Base-by-base conservation (phyloP, 495 filamentous ascomycete genomes). In the Hyphodiscus hymeniophilus region DNA sequence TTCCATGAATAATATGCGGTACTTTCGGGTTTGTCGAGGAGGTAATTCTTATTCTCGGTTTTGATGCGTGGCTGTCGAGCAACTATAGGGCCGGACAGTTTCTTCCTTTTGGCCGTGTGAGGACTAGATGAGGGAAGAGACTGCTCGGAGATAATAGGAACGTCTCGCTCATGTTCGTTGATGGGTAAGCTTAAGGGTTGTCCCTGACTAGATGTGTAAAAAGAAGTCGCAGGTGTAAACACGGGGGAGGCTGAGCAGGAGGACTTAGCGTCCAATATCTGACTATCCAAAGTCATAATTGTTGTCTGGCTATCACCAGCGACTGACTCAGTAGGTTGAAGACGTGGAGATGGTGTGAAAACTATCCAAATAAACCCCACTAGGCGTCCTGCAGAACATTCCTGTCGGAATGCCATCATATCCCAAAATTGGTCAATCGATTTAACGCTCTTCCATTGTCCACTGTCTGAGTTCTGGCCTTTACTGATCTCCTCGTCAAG, bases 321-420 rank as follows among this genome's bases (percentile, higher is more conserved):
- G 23, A 34, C 34, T 15, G 24, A 30, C 6, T 47, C 58, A 15
- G 42, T 24, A 16, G 47, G 22, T 47, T 52, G 22, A 7, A 15
- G 35, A 18, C 43, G 35, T 48, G 10, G 12, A 22, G 47, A 10
- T 36, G 80, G 76, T 56, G 77, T 83, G 47, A 96, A 83, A 8
- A 95, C 80, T 22, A 95, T 63, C 92, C 92, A 99, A 10, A 97
- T 68, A 58, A 99, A 99, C 0, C 92, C 94, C 0, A 95, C 94
- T 45, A 95, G 63, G 17, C 89, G 71, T 2, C 92, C 92, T 12
- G 87, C 82, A 20, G 89, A 91, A 60, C 92, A 99, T 63, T 99
- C 92, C 61, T 97, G 92, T 23, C 92, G 73, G 59, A 87, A 96
- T 12, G 89, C 83, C 92, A 99, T 97, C 78, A 92, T 82, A 47